Conservation (phyloP, 768 basidiomycete species). For the Lactarius evosmus region DNA sequence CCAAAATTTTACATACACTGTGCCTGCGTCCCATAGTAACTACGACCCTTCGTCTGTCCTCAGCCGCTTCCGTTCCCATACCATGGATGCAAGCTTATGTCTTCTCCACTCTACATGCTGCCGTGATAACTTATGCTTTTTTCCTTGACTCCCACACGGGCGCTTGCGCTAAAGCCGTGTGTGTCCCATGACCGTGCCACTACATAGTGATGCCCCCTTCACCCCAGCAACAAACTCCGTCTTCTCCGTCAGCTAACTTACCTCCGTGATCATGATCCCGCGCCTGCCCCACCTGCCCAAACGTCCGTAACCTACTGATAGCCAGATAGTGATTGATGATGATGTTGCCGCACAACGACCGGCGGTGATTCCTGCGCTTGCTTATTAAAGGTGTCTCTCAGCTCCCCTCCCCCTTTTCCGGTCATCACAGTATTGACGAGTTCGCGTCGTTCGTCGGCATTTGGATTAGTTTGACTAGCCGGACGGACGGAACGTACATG, state of each 20-base stretch:
- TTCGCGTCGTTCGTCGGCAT: not conserved
- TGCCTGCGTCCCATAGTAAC: conserved; percentile 1
- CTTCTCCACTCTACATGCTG: not conserved
- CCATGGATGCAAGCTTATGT: not conserved
- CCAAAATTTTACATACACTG: not conserved
- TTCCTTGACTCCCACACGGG: not conserved
- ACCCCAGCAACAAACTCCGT: not conserved
- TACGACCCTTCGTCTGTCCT: not conserved
- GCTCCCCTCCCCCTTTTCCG: not conserved
- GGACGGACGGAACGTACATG: not conserved
- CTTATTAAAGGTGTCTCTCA: not conserved
- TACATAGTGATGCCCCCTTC: not conserved
- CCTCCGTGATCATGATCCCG: not conserved
- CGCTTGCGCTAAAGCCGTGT: not conserved
- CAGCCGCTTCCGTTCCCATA: not conserved
- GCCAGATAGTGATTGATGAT: not conserved
- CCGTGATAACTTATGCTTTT: not conserved
- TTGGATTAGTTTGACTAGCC: not conserved
- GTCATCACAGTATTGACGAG: not conserved
- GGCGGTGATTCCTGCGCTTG: not conserved
- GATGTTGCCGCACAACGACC: not conserved
- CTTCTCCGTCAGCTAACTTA: not conserved
- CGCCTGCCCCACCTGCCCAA: not conserved
- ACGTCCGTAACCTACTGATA: not conserved
- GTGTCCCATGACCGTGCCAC: not conserved